A percentile compares a stretch with the other conserved stretches of the same genome.
These are phyloP conservation scores for Coniochaeta sp. DNA, from an alignment of 2,329 filamentous ascomycete species.

Conservation along the genomic window DNA sequence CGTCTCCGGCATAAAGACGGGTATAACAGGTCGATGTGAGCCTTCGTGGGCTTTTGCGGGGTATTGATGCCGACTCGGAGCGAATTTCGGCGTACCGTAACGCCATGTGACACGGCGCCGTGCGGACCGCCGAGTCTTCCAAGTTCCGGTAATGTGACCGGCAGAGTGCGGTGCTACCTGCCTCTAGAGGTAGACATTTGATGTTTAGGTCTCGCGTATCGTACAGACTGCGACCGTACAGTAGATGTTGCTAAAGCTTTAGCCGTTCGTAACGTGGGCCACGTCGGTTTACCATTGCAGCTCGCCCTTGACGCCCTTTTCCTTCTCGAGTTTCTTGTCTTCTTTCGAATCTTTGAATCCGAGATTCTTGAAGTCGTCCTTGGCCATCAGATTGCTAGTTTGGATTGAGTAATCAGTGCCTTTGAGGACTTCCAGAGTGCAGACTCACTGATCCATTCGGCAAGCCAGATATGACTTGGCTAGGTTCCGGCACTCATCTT, in stretches of 20 bases:
- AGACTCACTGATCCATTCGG: conserved; percentile 82
- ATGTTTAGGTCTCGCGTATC: background rate
- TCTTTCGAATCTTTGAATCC: conserved; percentile 54
- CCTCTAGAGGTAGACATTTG: no score
- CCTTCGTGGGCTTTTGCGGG: background rate
- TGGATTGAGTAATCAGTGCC: background rate
- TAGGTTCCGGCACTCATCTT: conserved; percentile 73
- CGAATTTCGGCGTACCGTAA: background rate
- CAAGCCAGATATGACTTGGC: conserved; percentile 87
- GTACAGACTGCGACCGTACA: background rate
- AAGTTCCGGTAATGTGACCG: background rate
- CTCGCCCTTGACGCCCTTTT: conserved; percentile 24
- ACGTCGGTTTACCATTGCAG: conserved; percentile 20
- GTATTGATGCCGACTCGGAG: background rate
- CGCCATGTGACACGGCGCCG: background rate
- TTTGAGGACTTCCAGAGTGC: background rate
- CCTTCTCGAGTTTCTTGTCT: conserved; percentile 15
- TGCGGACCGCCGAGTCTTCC: background rate
- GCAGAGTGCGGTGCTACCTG: background rate
- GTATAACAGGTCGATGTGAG: background rate
- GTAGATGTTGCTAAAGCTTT: background rate
- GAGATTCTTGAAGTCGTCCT: conserved; percentile 89
- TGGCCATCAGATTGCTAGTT: conserved; percentile 84
- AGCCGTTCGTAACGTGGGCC: background rate
- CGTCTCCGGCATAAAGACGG: background rate